These are phyloP conservation scores for Psilocybe tampanensis DNA, from an alignment of 768 basidiomycete genomes.

Conservation along the genomic window DNA sequence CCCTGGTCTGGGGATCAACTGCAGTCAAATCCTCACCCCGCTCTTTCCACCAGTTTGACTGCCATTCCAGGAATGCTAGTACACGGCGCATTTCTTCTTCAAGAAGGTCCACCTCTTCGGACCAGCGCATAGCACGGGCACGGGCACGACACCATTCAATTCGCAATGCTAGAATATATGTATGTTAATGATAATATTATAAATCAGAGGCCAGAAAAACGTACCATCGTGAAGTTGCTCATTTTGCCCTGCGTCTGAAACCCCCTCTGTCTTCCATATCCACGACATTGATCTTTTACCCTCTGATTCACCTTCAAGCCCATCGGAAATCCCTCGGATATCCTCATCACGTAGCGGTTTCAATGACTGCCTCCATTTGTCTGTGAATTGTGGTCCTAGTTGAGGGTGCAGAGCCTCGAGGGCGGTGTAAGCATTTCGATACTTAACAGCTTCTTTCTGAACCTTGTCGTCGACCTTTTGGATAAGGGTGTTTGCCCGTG, in stretches of 20 bases:
- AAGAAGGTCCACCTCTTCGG: slow-evolving; percentile 4
- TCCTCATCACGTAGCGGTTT: slow-evolving; percentile 6
- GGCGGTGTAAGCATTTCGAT: neutral
- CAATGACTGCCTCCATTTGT: neutral
- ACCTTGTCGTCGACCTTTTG: slow-evolving; percentile 3
- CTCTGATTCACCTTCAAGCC: neutral
- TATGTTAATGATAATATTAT: neutral
- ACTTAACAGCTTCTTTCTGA: neutral
- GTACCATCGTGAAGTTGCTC: neutral
- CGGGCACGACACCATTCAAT: slow-evolving; percentile 9
- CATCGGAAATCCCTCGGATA: neutral
- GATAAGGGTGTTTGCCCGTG: slow-evolving; percentile 5
- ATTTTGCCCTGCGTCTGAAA: neutral
- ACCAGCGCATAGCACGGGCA: slow-evolving; percentile 1
- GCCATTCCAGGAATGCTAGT: slow-evolving; percentile 3
- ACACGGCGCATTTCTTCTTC: slow-evolving; percentile 12
- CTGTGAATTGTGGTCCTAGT: neutral
- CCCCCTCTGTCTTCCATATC: neutral
- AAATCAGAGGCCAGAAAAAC: neutral
- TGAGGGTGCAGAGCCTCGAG: neutral
- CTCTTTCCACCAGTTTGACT: too few relatives aligned
- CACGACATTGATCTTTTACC: neutral
- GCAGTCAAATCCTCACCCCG: too few relatives aligned
- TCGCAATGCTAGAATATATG: neutral
- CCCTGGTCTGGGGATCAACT: neutral